Conservation (phyloP, 1,139 yeast genomes). For the Kurtzmaniella quercitrusa region DNA sequence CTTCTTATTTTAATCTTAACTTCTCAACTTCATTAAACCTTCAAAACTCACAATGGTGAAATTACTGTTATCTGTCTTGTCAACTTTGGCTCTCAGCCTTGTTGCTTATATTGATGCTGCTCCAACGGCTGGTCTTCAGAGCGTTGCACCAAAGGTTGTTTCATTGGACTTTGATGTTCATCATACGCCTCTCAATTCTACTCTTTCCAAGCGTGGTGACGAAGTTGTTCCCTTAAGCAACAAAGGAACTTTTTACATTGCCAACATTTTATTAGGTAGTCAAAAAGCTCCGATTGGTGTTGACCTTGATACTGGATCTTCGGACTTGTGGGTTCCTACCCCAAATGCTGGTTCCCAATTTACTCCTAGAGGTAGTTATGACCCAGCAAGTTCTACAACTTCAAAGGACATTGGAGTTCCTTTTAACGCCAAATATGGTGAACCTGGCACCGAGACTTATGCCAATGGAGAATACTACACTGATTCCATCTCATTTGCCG, state of each 20-base stretch:
- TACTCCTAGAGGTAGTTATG: slow-evolving; percentile 3
- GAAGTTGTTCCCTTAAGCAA: background rate
- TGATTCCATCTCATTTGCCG: slow-evolving; percentile 30
- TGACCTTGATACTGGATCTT: slow-evolving; percentile 26
- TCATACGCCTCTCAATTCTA: background rate
- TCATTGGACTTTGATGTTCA: slow-evolving; percentile 6
- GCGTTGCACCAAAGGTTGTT: slow-evolving; percentile 7
- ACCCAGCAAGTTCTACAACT: slow-evolving; percentile 6
- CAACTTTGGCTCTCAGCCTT: background rate
- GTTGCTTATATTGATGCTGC: background rate
- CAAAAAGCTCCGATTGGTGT: slow-evolving; percentile 16
- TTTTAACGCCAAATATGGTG: slow-evolving; percentile 10
- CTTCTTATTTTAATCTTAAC: background rate
- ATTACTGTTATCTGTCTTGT: background rate
- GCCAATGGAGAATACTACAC: slow-evolving; percentile 47
- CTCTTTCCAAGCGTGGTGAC: background rate
- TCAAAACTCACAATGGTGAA: background rate
- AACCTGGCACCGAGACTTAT: slow-evolving; percentile 9
- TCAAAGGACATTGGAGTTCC: slow-evolving; percentile 9
- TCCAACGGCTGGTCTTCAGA: slow-evolving; percentile 5
- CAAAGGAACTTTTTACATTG: slow-evolving; percentile 1
- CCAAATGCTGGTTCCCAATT: background rate
- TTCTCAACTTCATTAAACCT: background rate
- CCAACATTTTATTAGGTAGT: slow-evolving; percentile 15
- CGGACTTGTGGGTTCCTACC: slow-evolving; percentile 24